Percentiles rank a stretch among this genome's conserved stretches.
These are phyloP conservation scores for Pichia sp. DNA, from an alignment of 1,139 yeast genomes.

Conservation along the genomic window DNA sequence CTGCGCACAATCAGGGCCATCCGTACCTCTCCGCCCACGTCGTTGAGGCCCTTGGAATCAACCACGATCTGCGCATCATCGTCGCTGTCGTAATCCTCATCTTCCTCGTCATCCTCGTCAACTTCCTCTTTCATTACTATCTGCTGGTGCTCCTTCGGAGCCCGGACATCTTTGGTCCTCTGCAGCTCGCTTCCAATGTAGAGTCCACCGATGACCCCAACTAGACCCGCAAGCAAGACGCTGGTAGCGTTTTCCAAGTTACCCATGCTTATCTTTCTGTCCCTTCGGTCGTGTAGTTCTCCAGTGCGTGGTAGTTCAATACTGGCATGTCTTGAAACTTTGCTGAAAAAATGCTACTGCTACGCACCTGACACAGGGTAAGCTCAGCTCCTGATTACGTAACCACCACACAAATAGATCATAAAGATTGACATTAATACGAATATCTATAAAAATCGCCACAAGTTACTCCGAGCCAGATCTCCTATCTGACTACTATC, in stretches of 20 bases:
- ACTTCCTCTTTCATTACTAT: neutral
- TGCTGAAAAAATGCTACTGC: too few species aligned
- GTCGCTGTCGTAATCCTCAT: slow-evolving; percentile 48
- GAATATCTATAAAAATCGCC: neutral
- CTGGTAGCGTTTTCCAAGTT: neutral
- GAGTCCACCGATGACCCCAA: slow-evolving; percentile 9
- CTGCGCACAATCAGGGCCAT: slow-evolving; percentile 88
- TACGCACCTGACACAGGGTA: too few species aligned
- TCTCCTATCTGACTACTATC: slow-evolving; percentile 32
- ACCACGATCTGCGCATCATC: slow-evolving; percentile 32
- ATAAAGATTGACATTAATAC: too few species aligned
- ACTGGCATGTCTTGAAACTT: too few species aligned
- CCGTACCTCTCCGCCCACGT: slow-evolving; percentile 70
- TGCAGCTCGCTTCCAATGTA: slow-evolving; percentile 5
- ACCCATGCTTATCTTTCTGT: neutral
- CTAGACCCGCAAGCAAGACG: neutral
- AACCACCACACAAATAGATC: too few species aligned
- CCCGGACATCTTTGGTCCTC: neutral
- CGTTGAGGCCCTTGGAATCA: slow-evolving; percentile 55
- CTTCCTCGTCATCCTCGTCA: slow-evolving; percentile 19
- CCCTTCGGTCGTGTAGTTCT: too few species aligned
- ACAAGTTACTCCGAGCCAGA: slow-evolving; percentile 9
- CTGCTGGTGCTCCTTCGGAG: neutral
- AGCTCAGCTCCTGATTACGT: too few species aligned
- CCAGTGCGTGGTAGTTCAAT: too few species aligned